phyloP scores from a whole-genome alignment of 495 filamentous ascomycete genomes.

The Clohesyomyces aquaticus region DNA sequence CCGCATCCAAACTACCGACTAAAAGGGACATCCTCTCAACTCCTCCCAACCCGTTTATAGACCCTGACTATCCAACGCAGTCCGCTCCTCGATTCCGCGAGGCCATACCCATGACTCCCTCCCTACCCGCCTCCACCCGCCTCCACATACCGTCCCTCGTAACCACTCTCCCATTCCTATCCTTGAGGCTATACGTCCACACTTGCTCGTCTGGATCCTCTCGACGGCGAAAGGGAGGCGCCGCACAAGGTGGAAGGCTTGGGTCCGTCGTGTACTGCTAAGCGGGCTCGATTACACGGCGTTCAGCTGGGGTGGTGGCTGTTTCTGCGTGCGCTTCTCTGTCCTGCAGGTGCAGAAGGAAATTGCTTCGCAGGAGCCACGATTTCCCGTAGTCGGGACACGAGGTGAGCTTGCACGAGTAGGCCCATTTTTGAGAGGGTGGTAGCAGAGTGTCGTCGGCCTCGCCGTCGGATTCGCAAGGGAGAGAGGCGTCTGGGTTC shows the following conservation, averaged over 20 bases:
- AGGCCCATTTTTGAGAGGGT: background rate
- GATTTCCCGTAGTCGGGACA: conserved; percentile 9
- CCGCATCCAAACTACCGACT: no score
- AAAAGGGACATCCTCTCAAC: no score
- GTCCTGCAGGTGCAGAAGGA: conserved; percentile 6
- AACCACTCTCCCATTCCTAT: conserved; percentile 8
- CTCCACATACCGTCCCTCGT: conserved; percentile 9
- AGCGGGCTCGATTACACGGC: background rate
- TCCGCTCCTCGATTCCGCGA: no score
- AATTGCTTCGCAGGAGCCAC: conserved; percentile 10
- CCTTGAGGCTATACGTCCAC: background rate
- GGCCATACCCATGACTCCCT: no score
- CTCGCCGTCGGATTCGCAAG: background rate
- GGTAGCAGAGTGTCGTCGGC: background rate
- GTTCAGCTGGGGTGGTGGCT: conserved; percentile 3
- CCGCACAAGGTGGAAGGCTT: conserved; percentile 2
- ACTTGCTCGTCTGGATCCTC: conserved; percentile 22
- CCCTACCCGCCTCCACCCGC: conserved; percentile 16
- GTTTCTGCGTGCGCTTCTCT: background rate
- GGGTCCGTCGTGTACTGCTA: conserved; percentile 13
- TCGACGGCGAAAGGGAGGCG: conserved; percentile 7
- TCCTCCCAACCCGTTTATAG: no score
- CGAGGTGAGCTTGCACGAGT: conserved; percentile 2
- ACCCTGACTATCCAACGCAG: no score
- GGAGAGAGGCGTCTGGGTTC: background rate